Evolutionary conservation across 2,329 filamentous ascomycete species (phyloP).

Genomic region (Ceratocystis variospora): DNA sequence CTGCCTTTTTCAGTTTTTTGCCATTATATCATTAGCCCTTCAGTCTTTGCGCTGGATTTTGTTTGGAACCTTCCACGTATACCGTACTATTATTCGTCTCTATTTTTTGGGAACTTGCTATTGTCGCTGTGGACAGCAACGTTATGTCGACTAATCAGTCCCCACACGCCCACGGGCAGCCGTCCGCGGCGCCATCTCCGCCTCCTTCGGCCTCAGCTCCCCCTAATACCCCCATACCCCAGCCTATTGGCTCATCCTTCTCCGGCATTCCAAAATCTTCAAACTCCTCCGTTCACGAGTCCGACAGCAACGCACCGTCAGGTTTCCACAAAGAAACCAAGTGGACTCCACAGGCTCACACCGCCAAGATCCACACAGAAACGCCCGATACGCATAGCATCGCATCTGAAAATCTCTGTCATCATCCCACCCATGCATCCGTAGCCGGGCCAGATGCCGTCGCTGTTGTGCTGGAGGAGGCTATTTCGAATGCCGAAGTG

Average conservation of each 20-base stretch:
- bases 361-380: neutral
- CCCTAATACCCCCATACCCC: neutral
- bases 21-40: neutral
- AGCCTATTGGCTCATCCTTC: neutral
- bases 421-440: slow-evolving; percentile 14
- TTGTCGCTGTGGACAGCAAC: neutral
- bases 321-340: neutral
- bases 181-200: slow-evolving; percentile 1
- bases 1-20: neutral
- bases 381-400: slow-evolving; percentile 8
- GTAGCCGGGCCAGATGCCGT: slow-evolving; percentile 17
- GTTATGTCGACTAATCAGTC: slow-evolving; percentile 8
- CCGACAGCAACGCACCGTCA: neutral
- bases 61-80: neutral
- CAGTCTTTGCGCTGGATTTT: too few species aligned
- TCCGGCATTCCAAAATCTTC: slow-evolving; percentile 3
- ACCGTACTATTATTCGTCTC: neutral
- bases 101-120: neutral
- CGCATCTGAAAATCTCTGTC: slow-evolving; percentile 11
- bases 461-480: slow-evolving; percentile 14
- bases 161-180: neutral
- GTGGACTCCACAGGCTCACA: neutral
- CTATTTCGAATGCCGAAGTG: slow-evolving; percentile 24
- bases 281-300: slow-evolving; percentile 8
- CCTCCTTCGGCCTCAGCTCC: neutral